These are phyloP conservation scores for Trypanosoma avium DNA, from an alignment of 208 protist genomes.

Conservation along the genomic window DNA sequence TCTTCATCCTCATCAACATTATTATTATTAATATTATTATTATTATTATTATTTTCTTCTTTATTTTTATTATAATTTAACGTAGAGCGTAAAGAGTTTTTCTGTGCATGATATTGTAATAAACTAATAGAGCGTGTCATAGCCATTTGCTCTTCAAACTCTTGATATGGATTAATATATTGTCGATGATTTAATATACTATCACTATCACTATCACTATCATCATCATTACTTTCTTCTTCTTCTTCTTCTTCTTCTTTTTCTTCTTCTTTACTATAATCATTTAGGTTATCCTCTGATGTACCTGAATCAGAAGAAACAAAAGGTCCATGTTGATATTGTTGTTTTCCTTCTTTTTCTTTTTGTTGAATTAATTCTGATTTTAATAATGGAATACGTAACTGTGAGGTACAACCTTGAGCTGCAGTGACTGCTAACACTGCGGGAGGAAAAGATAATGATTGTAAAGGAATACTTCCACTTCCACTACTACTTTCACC, in stretches of 20 bases:
- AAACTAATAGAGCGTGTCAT: slow-evolving; percentile 62
- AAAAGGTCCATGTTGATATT: background rate
- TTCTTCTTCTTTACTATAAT: background rate
- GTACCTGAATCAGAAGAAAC: background rate
- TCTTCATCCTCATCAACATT: slow-evolving; percentile 31
- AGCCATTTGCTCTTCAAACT: slow-evolving; percentile 63
- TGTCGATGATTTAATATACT: background rate
- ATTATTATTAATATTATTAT: background rate
- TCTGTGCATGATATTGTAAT: slow-evolving; percentile 42
- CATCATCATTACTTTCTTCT: slow-evolving; percentile 1
- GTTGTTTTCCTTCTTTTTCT: background rate
- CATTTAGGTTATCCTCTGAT: background rate
- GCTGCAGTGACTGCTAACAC: too few species aligned
- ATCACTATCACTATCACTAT: background rate
- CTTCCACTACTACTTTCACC: background rate
- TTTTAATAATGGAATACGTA: too few species aligned
- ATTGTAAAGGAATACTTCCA: too few species aligned
- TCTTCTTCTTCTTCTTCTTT: background rate
- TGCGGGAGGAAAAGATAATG: too few species aligned
- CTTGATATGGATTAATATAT: slow-evolving; percentile 38
- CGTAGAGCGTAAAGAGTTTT: slow-evolving; percentile 21
- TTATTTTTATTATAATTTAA: background rate
- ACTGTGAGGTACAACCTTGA: too few species aligned
- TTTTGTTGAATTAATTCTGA: too few species aligned
- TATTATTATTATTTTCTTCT: background rate